Percentiles rank a stretch among this genome's conserved stretches.
Conservation (phyloP, 2,329 filamentous ascomycete genomes). For the Cordyceps tenuipes region DNA sequence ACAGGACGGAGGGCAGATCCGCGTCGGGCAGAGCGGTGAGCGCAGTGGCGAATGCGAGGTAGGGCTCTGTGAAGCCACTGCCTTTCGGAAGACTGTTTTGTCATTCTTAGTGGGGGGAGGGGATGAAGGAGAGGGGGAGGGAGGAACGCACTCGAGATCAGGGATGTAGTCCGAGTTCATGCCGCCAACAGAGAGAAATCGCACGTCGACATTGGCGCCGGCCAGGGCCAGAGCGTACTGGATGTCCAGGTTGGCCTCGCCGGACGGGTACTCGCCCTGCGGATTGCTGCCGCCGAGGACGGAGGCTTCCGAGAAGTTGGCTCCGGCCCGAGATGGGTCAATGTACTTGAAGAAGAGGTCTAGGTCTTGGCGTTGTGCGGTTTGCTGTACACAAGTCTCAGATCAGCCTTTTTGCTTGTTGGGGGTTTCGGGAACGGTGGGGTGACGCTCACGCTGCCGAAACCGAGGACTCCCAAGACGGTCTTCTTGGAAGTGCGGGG, state of each 20-base stretch:
- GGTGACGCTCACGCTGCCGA: constrained; percentile 25
- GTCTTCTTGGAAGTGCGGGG: constrained; percentile 51
- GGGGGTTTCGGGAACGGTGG: no score
- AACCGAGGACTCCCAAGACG: constrained; percentile 54
- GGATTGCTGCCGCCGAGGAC: constrained; percentile 49
- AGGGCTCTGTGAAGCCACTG: constrained; percentile 50
- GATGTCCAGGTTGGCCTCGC: constrained; percentile 31
- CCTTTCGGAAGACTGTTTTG: constrained; percentile 11
- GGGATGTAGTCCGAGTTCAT: constrained; percentile 22
- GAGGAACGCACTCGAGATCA: constrained; percentile 27
- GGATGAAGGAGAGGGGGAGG: background rate
- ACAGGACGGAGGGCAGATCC: constrained; percentile 54
- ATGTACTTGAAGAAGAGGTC: constrained; percentile 46
- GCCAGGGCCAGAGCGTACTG: constrained; percentile 29
- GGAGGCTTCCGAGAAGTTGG: constrained; percentile 47
- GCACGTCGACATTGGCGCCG: constrained; percentile 26
- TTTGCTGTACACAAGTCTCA: constrained; percentile 24
- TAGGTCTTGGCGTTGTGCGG: constrained; percentile 46
- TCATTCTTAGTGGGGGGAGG: background rate
- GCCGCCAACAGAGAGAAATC: constrained; percentile 25
- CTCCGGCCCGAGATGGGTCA: constrained; percentile 40
- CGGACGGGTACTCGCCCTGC: constrained; percentile 30
- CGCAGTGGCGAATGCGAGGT: constrained; percentile 54
- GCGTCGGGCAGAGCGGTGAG: constrained; percentile 45
- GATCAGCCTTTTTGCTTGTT: background rate